Evolutionary conservation across 345 rosid species (phyloP).

Genomic region (Anastatica hierochuntica): DNA sequence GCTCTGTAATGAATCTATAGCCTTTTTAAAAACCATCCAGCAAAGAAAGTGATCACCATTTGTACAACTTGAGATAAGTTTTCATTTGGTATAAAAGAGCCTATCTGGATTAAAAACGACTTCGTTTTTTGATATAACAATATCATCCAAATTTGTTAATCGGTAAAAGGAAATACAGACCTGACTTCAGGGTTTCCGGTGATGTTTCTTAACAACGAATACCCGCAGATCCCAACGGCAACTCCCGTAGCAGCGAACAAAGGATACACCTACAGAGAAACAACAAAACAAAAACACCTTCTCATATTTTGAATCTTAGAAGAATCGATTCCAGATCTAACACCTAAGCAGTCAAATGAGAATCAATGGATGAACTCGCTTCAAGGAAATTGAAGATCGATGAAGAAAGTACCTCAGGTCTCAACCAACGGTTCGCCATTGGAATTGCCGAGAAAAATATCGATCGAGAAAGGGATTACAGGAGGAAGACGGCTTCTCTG

Average conservation of each 20-base stretch:
- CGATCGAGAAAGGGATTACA: too few species aligned
- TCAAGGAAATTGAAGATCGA: too few species aligned
- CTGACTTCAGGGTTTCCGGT: slow-evolving; percentile 96
- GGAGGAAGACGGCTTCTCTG: slow-evolving; percentile 21
- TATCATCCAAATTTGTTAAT: too few species aligned
- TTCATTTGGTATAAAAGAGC: too few species aligned
- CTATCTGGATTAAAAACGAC: too few species aligned
- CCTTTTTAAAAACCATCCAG: too few species aligned
- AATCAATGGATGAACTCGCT: neutral
- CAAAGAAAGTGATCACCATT: too few species aligned
- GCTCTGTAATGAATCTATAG: too few species aligned
- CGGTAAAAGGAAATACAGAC: too few species aligned
- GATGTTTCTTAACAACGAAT: slow-evolving; percentile 69
- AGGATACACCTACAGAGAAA: slow-evolving; percentile 60
- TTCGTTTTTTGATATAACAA: too few species aligned
- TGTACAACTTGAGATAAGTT: too few species aligned
- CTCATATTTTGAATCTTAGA: neutral
- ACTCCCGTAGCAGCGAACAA: slow-evolving; percentile 81
- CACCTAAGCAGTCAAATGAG: neutral
- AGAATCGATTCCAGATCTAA: slow-evolving; percentile 19
- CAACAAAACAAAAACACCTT: neutral
- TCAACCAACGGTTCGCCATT: slow-evolving; percentile 66
- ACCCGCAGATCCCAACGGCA: slow-evolving; percentile 87
- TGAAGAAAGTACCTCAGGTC: slow-evolving; percentile 74
- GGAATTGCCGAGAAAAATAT: slow-evolving; percentile 13